Evolutionary conservation across 2,329 filamentous ascomycete genomes (phyloP).

Genomic region (Cytospora piceicola): DNA sequence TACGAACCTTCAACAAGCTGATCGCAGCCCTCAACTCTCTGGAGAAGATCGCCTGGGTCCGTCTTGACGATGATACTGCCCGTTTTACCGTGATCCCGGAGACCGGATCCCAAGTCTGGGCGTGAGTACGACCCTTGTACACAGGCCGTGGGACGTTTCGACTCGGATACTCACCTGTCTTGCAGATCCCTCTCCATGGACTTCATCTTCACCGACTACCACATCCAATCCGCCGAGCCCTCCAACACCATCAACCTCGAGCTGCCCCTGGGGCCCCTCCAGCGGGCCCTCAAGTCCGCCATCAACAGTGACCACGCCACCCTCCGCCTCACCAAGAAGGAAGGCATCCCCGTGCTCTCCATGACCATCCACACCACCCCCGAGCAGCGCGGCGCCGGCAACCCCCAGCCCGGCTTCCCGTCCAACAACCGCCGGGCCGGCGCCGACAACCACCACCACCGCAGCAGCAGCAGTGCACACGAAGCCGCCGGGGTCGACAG

Average conservation of each 20-base stretch:
- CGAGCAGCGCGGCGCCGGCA: constrained; percentile 48
- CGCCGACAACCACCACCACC: constrained; percentile 30
- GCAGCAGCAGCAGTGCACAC: constrained; percentile 35
- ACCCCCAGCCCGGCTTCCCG: constrained; percentile 26
- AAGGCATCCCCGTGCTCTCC: constrained; percentile 81
- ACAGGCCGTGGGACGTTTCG: background rate
- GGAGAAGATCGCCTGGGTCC: constrained; percentile 88
- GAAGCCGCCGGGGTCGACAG: constrained; percentile 47
- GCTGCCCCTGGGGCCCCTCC: constrained; percentile 83
- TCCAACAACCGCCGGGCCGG: constrained; percentile 38
- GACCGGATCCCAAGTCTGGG: constrained; percentile 95
- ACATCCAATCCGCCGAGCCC: constrained; percentile 79
- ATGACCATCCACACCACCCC: constrained; percentile 86
- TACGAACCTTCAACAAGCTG: constrained; percentile 69
- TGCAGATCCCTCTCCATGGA: constrained; percentile 67
- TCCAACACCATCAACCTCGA: constrained; percentile 96
- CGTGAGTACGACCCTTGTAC: constrained; percentile 57
- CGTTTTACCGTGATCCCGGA: constrained; percentile 97
- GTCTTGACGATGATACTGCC: constrained; percentile 82
- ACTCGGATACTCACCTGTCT: constrained; percentile 21
- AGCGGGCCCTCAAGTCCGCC: constrained; percentile 90
- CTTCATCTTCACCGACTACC: constrained; percentile 84
- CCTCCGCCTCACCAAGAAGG: constrained; percentile 90
- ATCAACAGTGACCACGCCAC: constrained; percentile 79
- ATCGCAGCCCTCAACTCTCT: constrained; percentile 66